Conservation (phyloP, 1,284 basidiomycete species). For the Heterobasidion parviporum region DNA sequence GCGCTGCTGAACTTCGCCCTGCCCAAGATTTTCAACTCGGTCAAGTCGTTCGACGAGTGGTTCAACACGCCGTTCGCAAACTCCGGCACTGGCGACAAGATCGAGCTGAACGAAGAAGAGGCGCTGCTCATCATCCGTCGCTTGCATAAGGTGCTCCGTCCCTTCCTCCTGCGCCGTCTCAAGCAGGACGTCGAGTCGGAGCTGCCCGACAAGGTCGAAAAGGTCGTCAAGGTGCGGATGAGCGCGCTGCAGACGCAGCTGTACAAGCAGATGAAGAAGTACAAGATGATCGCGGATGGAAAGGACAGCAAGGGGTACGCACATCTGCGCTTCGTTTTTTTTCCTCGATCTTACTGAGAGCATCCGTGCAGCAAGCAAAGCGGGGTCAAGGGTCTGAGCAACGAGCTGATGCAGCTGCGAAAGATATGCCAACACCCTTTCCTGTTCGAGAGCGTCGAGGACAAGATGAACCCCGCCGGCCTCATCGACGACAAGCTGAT, state of each 20-base stretch:
- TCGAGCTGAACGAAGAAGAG: slow-evolving; percentile 99
- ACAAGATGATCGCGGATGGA: slow-evolving; percentile 92
- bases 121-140: slow-evolving; percentile 95
- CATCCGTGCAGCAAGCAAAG: slow-evolving; percentile 47
- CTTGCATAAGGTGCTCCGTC: slow-evolving; percentile 95
- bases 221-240: slow-evolving; percentile 99
- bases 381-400: slow-evolving; percentile 85
- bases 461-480: slow-evolving; percentile 79
- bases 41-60: slow-evolving; percentile 99
- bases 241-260: slow-evolving; percentile 90
- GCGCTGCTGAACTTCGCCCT: slow-evolving; percentile 96
- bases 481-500: slow-evolving; percentile 82
- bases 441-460: slow-evolving; percentile 93
- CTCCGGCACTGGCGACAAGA: slow-evolving; percentile 93
- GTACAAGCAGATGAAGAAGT: slow-evolving; percentile 97
- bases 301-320: slow-evolving; percentile 67
- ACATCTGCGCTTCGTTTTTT: not conserved
- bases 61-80: slow-evolving; percentile 99
- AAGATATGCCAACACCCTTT: slow-evolving; percentile 99
- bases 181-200: slow-evolving; percentile 99
- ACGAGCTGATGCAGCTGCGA: slow-evolving; percentile 97
- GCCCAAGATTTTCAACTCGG: slow-evolving; percentile 98
- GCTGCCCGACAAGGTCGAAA: slow-evolving; percentile 98
- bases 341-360: slow-evolving; percentile 2
- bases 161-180: slow-evolving; percentile 91